Evolutionary conservation across 768 basidiomycete genomes (phyloP).

Genomic region (Pisolithus albus): DNA sequence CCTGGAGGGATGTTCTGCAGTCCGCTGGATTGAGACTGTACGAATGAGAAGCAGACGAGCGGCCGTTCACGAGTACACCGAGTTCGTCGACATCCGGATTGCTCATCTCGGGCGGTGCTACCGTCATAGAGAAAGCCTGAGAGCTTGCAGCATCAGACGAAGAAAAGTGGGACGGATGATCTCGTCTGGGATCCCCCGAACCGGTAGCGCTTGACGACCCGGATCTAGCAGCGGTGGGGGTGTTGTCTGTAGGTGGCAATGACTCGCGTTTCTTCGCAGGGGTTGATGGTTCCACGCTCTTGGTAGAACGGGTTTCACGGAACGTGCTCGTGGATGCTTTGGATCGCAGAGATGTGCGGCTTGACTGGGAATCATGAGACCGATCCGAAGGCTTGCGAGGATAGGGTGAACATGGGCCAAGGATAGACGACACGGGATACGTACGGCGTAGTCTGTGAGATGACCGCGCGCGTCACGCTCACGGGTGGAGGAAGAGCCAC

Average conservation of each 20-base stretch:
- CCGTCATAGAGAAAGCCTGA: conserved; percentile 36
- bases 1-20: conserved; percentile 10
- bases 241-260: conserved; percentile 8
- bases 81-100: conserved; percentile 2
- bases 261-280: conserved; percentile 8
- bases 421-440: conserved; percentile 13
- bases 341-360: conserved; percentile 14
- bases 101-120: conserved; percentile 32
- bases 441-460: conserved; percentile 37
- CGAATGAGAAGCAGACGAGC: conserved; percentile 1
- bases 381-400: conserved; percentile 7
- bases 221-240: background rate
- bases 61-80: conserved; percentile 4
- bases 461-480: conserved; percentile 19
- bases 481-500: conserved; percentile 20
- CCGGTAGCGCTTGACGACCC: conserved; percentile 1
- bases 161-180: conserved; percentile 9
- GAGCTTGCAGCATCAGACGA: conserved; percentile 22
- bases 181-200: conserved; percentile 13
- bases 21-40: background rate
- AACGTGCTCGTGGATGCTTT: conserved; percentile 18
- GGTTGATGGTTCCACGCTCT: conserved; percentile 8
- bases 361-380: background rate
- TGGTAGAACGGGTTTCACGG: conserved; percentile 20
- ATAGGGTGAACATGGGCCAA: background rate